phyloP scores from a whole-genome alignment of 495 filamentous ascomycete species.

The Penicillium ucsense region DNA sequence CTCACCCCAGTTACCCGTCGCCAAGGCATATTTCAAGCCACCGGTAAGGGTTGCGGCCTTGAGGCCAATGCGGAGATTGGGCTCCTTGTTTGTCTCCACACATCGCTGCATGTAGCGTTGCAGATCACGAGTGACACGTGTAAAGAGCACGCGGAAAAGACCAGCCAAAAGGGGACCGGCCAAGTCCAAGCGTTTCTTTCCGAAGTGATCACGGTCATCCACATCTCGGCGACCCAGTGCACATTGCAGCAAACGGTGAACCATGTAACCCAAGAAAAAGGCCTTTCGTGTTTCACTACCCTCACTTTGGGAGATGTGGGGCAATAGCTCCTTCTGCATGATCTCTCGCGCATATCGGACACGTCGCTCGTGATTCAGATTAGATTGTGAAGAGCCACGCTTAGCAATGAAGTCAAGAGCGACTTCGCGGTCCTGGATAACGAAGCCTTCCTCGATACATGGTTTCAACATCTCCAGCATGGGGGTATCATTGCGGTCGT shows the following conservation, averaged over 20 bases:
- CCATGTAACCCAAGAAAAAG: conserved; percentile 99
- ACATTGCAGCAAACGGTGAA: conserved; percentile 86
- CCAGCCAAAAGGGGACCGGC: conserved; percentile 89
- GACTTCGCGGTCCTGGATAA: conserved; percentile 92
- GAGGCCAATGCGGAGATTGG: conserved; percentile 80
- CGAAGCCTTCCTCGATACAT: conserved; percentile 91
- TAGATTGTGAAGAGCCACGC: conserved; percentile 61
- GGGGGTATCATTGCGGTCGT: conserved; percentile 85
- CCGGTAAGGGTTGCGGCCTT: conserved; percentile 87
- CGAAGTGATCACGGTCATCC: conserved; percentile 97
- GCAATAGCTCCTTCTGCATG: conserved; percentile 92
- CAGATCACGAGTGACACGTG: conserved; percentile 79
- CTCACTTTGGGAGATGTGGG: conserved; percentile 90
- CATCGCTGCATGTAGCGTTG: conserved; percentile 82
- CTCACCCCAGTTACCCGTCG: conserved; percentile 99
- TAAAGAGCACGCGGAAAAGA: conserved; percentile 81
- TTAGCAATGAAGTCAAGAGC: conserved; percentile 94
- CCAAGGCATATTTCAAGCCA: conserved; percentile 89
- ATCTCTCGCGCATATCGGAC: conserved; percentile 85
- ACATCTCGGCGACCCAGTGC: conserved; percentile 82
- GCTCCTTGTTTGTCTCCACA: conserved; percentile 78
- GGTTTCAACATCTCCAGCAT: conserved; percentile 98
- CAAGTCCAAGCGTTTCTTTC: conserved; percentile 94
- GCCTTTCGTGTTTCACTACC: conserved; percentile 96
- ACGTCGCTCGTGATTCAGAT: conserved; percentile 74